A percentile compares a stretch with the other conserved stretches of the same genome.
Conservation (phyloP, 495 filamentous ascomycete genomes). For the Wilcoxina mikolae region DNA sequence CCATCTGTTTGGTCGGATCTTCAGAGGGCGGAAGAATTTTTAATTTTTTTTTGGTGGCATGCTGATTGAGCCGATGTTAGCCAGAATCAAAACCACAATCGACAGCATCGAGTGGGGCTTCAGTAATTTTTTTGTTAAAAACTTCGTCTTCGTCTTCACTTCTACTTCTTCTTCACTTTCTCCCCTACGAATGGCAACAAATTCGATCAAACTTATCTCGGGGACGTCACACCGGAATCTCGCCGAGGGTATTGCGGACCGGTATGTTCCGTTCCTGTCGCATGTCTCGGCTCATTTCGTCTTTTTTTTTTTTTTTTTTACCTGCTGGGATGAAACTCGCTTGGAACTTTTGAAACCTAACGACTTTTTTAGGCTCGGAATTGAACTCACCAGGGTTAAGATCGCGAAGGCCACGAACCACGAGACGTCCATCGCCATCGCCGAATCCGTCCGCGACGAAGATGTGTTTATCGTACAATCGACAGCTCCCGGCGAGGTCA, state of each 20-base stretch:
- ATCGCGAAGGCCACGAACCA: slow-evolving; percentile 95
- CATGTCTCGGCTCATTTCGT: not conserved
- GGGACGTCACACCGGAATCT: slow-evolving; percentile 91
- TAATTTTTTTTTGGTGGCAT: too few species aligned
- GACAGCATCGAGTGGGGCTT: too few species aligned
- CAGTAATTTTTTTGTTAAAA: too few species aligned
- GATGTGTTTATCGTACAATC: slow-evolving; percentile 98
- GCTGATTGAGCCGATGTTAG: too few species aligned
- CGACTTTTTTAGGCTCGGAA: slow-evolving; percentile 52
- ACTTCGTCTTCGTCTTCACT: too few species aligned
- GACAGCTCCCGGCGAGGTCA: slow-evolving; percentile 88
- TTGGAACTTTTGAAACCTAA: slow-evolving; percentile 3
- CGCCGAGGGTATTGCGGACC: slow-evolving; percentile 75
- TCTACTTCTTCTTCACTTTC: too few species aligned
- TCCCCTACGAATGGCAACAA: slow-evolving; percentile 28
- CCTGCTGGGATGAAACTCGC: not conserved
- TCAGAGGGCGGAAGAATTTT: too few species aligned
- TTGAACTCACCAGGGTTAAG: slow-evolving; percentile 84
- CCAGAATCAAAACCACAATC: too few species aligned
- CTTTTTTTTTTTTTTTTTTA: not conserved
- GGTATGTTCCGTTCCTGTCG: slow-evolving; percentile 40
- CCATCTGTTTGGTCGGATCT: too few species aligned
- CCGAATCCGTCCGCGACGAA: slow-evolving; percentile 91
- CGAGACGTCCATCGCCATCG: slow-evolving; percentile 91
- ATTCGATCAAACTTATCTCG: slow-evolving; percentile 92